These are phyloP conservation scores for Candida sithepensis DNA, from an alignment of 805 yeast genomes.

Conservation along the genomic window DNA sequence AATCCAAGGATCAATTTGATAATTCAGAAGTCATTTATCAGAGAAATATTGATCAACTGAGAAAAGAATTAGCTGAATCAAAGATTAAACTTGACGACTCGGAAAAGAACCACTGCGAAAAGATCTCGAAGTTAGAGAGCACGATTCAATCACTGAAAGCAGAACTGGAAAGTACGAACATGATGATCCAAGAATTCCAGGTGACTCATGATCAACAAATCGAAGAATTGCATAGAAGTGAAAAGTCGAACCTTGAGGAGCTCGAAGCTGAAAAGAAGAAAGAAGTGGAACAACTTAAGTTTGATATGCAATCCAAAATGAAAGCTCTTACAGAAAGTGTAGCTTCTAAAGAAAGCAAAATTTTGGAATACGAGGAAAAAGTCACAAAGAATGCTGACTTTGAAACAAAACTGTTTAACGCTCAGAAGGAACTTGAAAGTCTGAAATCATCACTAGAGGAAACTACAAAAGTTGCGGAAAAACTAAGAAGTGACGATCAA, in stretches of 20 bases:
- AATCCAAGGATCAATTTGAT: background rate
- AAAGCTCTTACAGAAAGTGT: background rate
- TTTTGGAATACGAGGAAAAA: background rate
- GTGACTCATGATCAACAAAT: slow-evolving; percentile 16
- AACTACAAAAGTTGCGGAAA: background rate
- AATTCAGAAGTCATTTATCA: background rate
- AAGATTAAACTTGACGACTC: background rate
- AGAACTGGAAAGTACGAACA: slow-evolving; percentile 8
- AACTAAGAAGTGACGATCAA: background rate
- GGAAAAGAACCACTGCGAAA: background rate
- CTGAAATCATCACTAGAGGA: background rate
- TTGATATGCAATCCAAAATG: background rate
- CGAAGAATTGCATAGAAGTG: background rate
- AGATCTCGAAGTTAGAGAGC: background rate
- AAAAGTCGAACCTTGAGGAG: background rate
- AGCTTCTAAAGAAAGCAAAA: background rate
- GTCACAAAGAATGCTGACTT: background rate
- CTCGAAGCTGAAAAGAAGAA: background rate
- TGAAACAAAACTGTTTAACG: background rate
- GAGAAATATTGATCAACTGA: background rate
- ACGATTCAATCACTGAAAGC: background rate
- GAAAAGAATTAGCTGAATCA: background rate
- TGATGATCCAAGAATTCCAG: slow-evolving; percentile 16
- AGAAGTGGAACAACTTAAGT: background rate
- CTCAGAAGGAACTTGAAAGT: background rate